Evolutionary conservation across 1,284 basidiomycete species (phyloP).

Genomic region (Malassezia furfur): DNA sequence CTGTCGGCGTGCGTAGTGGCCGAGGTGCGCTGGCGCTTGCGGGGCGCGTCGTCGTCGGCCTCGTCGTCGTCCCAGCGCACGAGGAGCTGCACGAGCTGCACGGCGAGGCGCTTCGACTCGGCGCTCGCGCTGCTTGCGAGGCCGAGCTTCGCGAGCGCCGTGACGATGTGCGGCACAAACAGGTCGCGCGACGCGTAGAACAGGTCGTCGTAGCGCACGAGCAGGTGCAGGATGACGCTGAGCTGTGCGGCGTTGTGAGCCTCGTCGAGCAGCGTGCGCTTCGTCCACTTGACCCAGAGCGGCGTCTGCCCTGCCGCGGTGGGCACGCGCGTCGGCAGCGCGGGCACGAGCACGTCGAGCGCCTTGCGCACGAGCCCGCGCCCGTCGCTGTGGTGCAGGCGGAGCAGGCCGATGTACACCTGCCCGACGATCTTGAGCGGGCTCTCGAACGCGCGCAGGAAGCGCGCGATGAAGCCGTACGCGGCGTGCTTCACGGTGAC

Average conservation of each 20-base stretch:
- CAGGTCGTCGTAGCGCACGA: conserved; percentile 79
- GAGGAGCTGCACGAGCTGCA: conserved; percentile 50
- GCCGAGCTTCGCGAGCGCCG: conserved; percentile 77
- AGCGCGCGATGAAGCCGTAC: conserved; percentile 83
- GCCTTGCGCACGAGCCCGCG: conserved; percentile 72
- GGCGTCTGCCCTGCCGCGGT: conserved; percentile 55
- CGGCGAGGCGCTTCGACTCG: conserved; percentile 63
- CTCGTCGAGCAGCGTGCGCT: conserved; percentile 81
- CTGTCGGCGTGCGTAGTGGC: conserved; percentile 47
- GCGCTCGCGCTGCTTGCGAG: conserved; percentile 60
- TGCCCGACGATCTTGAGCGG: conserved; percentile 86
- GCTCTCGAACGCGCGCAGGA: conserved; percentile 81
- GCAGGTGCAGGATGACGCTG: conserved; percentile 79
- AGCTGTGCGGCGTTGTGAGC: conserved; percentile 68
- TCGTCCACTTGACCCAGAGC: conserved; percentile 80
- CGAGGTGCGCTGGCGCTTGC: conserved; percentile 52
- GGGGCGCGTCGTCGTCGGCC: conserved; percentile 16
- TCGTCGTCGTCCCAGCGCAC: conserved; percentile 49
- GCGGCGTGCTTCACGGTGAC: conserved; percentile 87
- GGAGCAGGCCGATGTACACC: conserved; percentile 89
- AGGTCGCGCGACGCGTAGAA: conserved; percentile 89
- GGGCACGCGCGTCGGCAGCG: conserved; percentile 57
- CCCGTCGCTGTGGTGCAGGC: conserved; percentile 66
- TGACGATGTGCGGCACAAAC: conserved; percentile 92
- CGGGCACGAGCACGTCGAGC: conserved; percentile 78